Evolutionary conservation across 768 basidiomycete species (phyloP), one percentile per base, ranked within the genome.

Genomic region (Mycena indigotica): DNA sequence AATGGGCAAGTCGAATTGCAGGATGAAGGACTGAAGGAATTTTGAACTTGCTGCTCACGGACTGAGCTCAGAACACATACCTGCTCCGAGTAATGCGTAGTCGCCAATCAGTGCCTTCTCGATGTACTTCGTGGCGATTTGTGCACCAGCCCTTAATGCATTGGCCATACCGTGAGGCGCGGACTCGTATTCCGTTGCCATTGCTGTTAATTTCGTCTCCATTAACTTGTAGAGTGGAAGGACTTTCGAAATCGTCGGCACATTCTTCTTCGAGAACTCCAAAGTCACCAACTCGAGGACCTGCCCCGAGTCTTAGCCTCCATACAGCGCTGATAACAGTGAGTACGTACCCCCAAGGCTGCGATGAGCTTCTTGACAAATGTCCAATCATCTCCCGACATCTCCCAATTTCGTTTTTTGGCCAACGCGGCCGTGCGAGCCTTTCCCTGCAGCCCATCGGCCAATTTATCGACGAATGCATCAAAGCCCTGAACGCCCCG

Each of bases 181-280:
- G 17, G 25, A 6, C 2, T 28, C 19, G 46, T 35, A 32, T n/a
- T 50, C 19, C 3, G n/a, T 32, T 19, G 32, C 55, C 2, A 29
- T 19, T 2, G 28, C 13, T 2, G 28, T 39, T 1, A 62, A 53
- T 16, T 24, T 49, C 15, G 51, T 50, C 56, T 62, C 56, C 40
- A 62, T 62, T 5, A 58, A 25, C 29, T 62, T 62, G 51, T 62
- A 62, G 4, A 55, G 21, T 16, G 61, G 61, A 12, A 58, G 38
- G 6, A 62, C 26, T 40, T 54, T 62, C 17, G 26, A 44, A 5
- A 62, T 62, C 38, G 57, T 62, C 21, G 57, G 61, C 4, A 46
- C 61, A 2, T 15, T 49, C 50, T 53, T 62, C 21, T 54, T 53
- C 16, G 57, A 62, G 50, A 62, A 48, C 38, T 62, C 53, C 25